A percentile compares a stretch with the other conserved stretches of the same genome.
Conservation (phyloP, 2,329 filamentous ascomycete genomes). For the Amphichorda felina region DNA sequence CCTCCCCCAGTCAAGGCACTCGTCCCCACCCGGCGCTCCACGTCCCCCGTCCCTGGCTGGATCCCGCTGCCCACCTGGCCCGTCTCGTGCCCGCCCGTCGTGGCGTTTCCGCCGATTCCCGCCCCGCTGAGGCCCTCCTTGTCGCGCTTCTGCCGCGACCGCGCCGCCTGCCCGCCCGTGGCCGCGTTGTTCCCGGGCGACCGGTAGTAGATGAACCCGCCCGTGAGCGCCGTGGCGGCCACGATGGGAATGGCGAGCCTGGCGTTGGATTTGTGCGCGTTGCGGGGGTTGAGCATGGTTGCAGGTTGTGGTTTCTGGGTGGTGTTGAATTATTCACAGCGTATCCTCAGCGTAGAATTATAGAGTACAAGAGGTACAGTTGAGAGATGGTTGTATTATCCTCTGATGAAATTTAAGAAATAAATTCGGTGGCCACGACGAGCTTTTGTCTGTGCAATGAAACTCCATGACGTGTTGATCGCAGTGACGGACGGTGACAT, state of each 20-base stretch:
- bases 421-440: no score
- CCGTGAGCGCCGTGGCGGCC: slow-evolving; percentile 10
- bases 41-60: slow-evolving; percentile 5
- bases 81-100: slow-evolving; percentile 17
- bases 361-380: neutral
- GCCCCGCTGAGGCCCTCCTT: slow-evolving; percentile 15
- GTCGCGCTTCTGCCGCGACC: slow-evolving; percentile 16
- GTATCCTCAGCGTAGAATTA: neutral
- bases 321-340: no score
- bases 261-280: slow-evolving; percentile 1
- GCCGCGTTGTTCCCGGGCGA: slow-evolving; percentile 2
- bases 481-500: no score
- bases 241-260: slow-evolving; percentile 4
- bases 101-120: slow-evolving; percentile 17
- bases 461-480: no score
- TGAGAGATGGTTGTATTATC: no score
- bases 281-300: slow-evolving; percentile 2
- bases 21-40: slow-evolving; percentile 9
- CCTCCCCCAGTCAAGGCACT: no score
- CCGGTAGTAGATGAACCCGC: slow-evolving; percentile 11
- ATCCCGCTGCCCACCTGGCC: slow-evolving; percentile 8
- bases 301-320: no score
- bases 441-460: no score
- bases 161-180: slow-evolving; percentile 3
- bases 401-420: no score